Base-by-base conservation (phyloP, 306 rosid species). In the Leucaena leucocephala region DNA sequence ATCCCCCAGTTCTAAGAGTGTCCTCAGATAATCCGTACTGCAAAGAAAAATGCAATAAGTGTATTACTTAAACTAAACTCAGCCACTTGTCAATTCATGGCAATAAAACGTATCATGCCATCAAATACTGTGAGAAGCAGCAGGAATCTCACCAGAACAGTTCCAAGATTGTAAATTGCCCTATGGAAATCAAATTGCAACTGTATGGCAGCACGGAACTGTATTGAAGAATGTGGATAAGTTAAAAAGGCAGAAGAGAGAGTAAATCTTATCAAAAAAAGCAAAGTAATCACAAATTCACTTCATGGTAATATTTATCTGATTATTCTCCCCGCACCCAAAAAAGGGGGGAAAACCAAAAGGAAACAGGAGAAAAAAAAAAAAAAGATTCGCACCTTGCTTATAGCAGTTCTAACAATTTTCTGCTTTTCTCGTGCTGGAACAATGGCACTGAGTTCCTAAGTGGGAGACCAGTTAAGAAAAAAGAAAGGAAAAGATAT, bases 11-110 rank as follows among this genome's bases (percentile, higher is more conserved):
- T 86, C 99, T 86, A 84, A 96, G 86, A 72, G 99, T 96, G 89
- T 96, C 99, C 90, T 96, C 99, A 8, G 99, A 98, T 81, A 96
- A 84, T 82, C 99, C 99, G 46, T 96, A 96, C 99, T 96, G 96
- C 65, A 81, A 76, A 76, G 61, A 62, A 50, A 68, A 76, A 72
- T 16, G 71, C 35, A 21, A 82, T 52, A 55, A 71, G 70, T 58
- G n/a, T 73, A 72, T 61, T 50, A 70, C 62, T 75, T 14, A 42
- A 45, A 58, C 71, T 71, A 69, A 52, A 79, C 45, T 76, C 68
- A 27, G 68, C 8, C 49, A 68, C 75, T 74, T 14, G 76, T n/a
- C 74, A 81, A 83, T n/a, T 42, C 57, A 78, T 78, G 72, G 72
- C 55, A 76, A 80, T 17, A 38, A 68, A 64, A 64, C 66, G 58